These are phyloP conservation scores for Bruguiera parviflora DNA, from an alignment of 345 rosid species.

Conservation along the genomic window DNA sequence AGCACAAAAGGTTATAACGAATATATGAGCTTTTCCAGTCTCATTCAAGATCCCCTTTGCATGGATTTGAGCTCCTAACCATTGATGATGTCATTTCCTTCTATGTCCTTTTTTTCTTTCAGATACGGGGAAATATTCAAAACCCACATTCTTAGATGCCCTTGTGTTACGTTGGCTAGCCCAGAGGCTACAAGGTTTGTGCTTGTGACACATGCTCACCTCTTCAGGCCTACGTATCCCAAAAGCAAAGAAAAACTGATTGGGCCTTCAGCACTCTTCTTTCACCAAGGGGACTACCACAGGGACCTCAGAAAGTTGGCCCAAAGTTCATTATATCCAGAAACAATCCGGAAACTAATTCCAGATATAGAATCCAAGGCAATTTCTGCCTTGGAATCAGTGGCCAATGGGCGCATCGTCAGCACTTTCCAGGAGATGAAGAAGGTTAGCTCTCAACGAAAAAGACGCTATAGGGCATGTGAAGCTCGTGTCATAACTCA, in stretches of 20 bases:
- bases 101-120: background rate
- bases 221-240: constrained; percentile 58
- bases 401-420: constrained; percentile 22
- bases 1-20: constrained; percentile 31
- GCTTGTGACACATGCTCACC: constrained; percentile 41
- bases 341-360: constrained; percentile 27
- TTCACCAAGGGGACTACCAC: constrained; percentile 51
- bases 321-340: constrained; percentile 38
- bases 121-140: constrained; percentile 53
- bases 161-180: constrained; percentile 46
- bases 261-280: constrained; percentile 51
- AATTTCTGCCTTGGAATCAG: constrained; percentile 27
- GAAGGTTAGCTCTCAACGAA: constrained; percentile 23
- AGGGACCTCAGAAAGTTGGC: constrained; percentile 37
- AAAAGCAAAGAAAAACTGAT: constrained; percentile 45
- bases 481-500: background rate
- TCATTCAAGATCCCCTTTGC: background rate
- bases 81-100: background rate
- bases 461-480: too few relatives aligned
- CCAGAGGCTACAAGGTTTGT: constrained; percentile 50
- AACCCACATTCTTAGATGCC: constrained; percentile 53
- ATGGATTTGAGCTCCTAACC: background rate
- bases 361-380: constrained; percentile 39
- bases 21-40: background rate
- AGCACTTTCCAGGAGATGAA: constrained; percentile 51